These are phyloP conservation scores for Dactylellina haptotyla DNA, from an alignment of 2,329 filamentous ascomycete genomes.

Conservation along the genomic window DNA sequence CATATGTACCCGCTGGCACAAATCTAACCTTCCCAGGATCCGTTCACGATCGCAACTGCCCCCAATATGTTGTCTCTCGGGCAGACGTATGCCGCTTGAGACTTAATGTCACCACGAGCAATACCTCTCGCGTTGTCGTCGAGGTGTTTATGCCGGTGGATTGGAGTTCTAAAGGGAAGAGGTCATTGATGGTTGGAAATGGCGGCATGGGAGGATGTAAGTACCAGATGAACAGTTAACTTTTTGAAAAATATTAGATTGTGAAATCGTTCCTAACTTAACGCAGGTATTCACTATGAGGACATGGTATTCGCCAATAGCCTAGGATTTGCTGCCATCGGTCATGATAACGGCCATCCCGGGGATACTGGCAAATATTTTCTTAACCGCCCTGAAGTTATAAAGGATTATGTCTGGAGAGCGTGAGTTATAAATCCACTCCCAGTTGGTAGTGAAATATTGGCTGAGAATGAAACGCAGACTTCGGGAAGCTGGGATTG, in stretches of 20 bases:
- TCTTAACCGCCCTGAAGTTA: conserved; percentile 21
- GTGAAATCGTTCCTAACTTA: not conserved
- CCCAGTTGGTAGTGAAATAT: not conserved
- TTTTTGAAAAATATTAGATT: not conserved
- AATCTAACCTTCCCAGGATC: not conserved
- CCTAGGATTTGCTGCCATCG: conserved; percentile 25
- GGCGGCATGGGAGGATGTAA: conserved; percentile 2
- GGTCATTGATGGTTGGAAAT: not conserved
- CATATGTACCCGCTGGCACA: not conserved
- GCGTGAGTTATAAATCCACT: not conserved
- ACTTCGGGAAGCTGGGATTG: not conserved
- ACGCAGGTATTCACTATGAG: not conserved
- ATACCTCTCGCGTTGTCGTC: conserved; percentile 7
- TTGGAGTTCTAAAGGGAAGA: conserved; percentile 4
- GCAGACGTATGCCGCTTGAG: not conserved
- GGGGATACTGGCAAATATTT: conserved; percentile 18
- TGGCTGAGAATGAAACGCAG: not conserved
- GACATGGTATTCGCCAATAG: not conserved
- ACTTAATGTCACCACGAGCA: conserved; percentile 13
- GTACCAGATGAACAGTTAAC: not conserved
- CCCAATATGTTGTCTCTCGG: not conserved
- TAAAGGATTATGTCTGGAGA: conserved; percentile 30
- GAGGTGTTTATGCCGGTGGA: conserved; percentile 31
- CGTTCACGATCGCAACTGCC: not conserved
- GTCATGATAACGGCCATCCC: conserved; percentile 29